Conservation (phyloP, 78 protist genomes). For the Emiliania huxleyi region DNA sequence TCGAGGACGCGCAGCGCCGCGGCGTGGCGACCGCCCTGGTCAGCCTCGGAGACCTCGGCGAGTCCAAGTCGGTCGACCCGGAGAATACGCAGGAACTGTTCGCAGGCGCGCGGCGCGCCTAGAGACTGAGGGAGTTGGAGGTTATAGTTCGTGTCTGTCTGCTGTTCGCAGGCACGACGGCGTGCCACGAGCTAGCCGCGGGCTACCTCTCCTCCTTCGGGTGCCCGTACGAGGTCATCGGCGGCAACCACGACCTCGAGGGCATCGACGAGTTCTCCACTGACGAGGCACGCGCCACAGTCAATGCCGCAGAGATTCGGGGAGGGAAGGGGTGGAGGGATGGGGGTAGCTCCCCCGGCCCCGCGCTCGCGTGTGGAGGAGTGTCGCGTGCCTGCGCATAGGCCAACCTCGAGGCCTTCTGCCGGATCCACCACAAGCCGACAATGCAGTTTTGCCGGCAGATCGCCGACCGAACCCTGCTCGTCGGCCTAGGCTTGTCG, state of each 20-base stretch:
- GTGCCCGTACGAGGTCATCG: not conserved
- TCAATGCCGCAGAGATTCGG: too few relatives aligned
- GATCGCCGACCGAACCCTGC: slow-evolving; percentile 15
- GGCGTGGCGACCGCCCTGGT: too few relatives aligned
- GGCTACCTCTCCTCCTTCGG: not conserved
- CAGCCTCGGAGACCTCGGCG: not conserved
- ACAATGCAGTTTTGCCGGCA: not conserved
- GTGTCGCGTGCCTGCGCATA: too few relatives aligned
- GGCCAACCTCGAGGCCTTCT: slow-evolving; percentile 23
- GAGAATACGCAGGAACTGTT: not conserved
- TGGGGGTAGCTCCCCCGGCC: too few relatives aligned
- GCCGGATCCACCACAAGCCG: too few relatives aligned
- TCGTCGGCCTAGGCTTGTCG: slow-evolving; percentile 23
- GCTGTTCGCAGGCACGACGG: not conserved
- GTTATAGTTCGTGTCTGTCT: too few relatives aligned
- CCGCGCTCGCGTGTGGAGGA: too few relatives aligned
- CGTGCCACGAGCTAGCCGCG: slow-evolving; percentile 18
- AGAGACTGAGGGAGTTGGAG: too few relatives aligned
- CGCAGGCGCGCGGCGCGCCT: too few relatives aligned
- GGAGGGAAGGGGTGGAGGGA: too few relatives aligned
- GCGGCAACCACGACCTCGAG: slow-evolving; percentile 32
- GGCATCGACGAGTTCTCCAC: slow-evolving; percentile 38
- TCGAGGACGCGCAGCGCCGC: not conserved
- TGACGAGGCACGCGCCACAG: too few relatives aligned
- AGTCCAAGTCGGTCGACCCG: slow-evolving; percentile 7